Evolutionary conservation across 352 stramenopile species (phyloP), one percentile per base, ranked within the genome.

Genomic region (Globisporangium cederbergense): DNA sequence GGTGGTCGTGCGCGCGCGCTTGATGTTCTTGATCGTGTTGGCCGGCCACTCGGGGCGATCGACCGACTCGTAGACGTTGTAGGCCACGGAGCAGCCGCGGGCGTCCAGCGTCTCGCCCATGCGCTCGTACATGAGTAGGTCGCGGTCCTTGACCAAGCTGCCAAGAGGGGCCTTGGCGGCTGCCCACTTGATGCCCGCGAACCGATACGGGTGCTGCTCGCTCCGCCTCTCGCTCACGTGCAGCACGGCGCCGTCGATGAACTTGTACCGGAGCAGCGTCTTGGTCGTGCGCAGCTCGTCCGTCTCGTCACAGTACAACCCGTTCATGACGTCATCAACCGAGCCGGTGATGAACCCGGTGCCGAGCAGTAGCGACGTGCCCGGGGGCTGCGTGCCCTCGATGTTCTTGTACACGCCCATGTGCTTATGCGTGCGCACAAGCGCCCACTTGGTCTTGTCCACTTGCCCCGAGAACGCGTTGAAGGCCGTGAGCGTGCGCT

Each of bases 271-370:
- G 62, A 85, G 65, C 34, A 72, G 65, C 42, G 74, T 77, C 56
- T 70, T 72, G 9, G 79, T 66, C 13, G 62, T 71, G 30, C 79
- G 74, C 68, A 85, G 77, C 52, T 58, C 52, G 5, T 58, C 52
- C 8, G 52, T 58, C 78, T 98, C 95, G 67, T 98, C 94, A 50
- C 95, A 98, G 75, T 97, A 98, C 63, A 98, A 98, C 65, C 91
- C 96, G 64, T 87, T 74, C 80, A 89, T 92, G 20, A 79, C 64
- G 65, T 92, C 82, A 62, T 67, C 71, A 62, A 83, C 65, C 28
- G 73, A 62, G 53, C 74, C 76, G 14, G 67, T 32, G 54, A 84
- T 71, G 7, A 72, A 42, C 40, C 74, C 74, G 38, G 71, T 66
- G 43, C 76, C 74, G 57, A 78, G 71, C 52, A 81, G 69, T 8